These are phyloP conservation scores for Wickerhamiella alocasiicola DNA, from an alignment of 805 yeast genomes.

Conservation along the genomic window DNA sequence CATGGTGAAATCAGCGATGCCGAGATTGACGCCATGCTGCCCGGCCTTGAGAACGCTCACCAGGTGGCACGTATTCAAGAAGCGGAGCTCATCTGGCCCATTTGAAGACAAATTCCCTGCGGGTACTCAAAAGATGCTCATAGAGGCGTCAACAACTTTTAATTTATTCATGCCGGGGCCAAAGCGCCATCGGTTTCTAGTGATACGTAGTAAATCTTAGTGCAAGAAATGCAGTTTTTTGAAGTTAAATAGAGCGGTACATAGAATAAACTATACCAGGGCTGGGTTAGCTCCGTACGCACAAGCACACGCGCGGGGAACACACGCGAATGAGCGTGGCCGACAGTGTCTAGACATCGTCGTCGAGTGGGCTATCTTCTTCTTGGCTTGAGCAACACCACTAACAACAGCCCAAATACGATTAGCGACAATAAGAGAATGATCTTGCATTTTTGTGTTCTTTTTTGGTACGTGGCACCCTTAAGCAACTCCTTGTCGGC, in stretches of 20 bases:
- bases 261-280: no score
- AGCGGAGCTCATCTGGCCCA: constrained; percentile 14
- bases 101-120: no score
- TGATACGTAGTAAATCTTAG: no score
- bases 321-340: no score
- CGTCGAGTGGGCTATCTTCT: no score
- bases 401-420: constrained; percentile 56
- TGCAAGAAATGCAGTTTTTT: no score
- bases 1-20: constrained; percentile 3
- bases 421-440: constrained; percentile 61
- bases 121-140: not conserved
- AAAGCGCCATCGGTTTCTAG: not conserved
- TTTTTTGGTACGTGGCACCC: constrained; percentile 72
- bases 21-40: constrained; percentile 13
- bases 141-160: not conserved
- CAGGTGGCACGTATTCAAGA: constrained; percentile 2
- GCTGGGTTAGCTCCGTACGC: no score
- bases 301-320: no score
- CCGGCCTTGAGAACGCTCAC: constrained; percentile 9
- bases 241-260: no score
- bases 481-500: constrained; percentile 67
- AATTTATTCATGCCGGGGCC: not conserved
- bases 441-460: constrained; percentile 82
- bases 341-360: no score
- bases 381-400: constrained; percentile 55